A percentile compares a stretch with the other conserved stretches of the same genome.
These are phyloP conservation scores for Alternaria triticina DNA, from an alignment of 2,329 filamentous ascomycete species.

Conservation along the genomic window DNA sequence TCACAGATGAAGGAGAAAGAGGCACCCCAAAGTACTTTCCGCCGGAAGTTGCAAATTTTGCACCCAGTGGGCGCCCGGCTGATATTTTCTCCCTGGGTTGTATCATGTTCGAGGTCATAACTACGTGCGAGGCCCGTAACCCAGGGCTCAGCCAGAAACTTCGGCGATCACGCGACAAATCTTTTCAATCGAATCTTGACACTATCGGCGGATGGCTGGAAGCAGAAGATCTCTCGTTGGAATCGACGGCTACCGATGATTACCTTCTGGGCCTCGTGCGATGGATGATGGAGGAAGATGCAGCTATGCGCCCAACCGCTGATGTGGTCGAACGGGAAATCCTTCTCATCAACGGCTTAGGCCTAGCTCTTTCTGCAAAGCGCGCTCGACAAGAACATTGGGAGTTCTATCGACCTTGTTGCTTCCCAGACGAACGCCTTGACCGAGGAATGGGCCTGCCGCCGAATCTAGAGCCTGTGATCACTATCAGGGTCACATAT, in stretches of 20 bases:
- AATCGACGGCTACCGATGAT: background rate
- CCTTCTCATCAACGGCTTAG: accelerated
- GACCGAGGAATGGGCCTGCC: no score
- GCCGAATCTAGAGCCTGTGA: no score
- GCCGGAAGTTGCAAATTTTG: accelerated
- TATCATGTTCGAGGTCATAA: background rate
- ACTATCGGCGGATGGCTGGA: background rate
- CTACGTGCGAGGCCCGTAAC: no score
- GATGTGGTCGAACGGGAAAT: accelerated
- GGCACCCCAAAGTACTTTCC: background rate
- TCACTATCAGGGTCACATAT: no score
- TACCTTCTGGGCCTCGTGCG: background rate
- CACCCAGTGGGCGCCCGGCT: accelerated
- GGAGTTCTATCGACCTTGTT: background rate
- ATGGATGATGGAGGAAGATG: background rate
- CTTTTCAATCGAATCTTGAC: background rate
- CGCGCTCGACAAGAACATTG: no score
- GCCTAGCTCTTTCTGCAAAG: background rate
- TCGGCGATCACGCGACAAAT: accelerated
- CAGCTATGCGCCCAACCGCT: background rate
- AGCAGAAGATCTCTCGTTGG: no score
- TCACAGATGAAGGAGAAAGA: accelerated
- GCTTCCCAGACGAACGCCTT: no score
- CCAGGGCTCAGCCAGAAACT: accelerated
- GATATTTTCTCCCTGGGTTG: background rate